phyloP scores from a whole-genome alignment of 176 grass and related monocot species.

The barley (Hordeum vulgare) region DNA sequence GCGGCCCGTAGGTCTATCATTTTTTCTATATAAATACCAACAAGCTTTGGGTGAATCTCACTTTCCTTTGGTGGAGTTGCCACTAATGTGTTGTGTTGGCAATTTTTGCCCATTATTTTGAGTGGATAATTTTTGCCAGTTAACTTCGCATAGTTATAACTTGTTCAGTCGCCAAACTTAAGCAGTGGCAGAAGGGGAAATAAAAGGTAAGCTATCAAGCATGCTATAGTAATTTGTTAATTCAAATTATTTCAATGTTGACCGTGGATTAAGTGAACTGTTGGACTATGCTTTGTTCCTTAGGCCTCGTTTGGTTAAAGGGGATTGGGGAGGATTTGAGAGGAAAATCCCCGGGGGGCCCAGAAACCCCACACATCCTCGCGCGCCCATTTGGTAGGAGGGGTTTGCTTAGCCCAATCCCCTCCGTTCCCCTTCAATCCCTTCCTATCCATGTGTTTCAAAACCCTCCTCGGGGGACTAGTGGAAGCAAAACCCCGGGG shows the following conservation, averaged over 20 bases:
- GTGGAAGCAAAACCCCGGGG: too few species aligned
- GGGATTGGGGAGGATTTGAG: too few species aligned
- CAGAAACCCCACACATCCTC: too few species aligned
- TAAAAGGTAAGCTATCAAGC: neutral
- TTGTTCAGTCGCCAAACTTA: neutral
- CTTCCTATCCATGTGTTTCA: too few species aligned
- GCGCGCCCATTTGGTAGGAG: too few species aligned
- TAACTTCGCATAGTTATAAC: neutral
- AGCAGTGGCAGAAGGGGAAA: neutral
- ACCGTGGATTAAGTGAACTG: neutral
- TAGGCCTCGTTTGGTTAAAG: too few species aligned
- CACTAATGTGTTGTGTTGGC: neutral
- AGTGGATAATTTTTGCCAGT: neutral
- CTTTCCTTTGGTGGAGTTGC: neutral
- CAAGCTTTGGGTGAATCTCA: neutral
- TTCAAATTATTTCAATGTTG: neutral
- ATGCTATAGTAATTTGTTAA: neutral
- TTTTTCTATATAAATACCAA: neutral
- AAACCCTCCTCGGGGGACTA: too few species aligned
- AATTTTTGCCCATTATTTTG: neutral
- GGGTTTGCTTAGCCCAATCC: too few species aligned
- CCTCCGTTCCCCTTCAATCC: too few species aligned
- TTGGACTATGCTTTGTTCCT: neutral
- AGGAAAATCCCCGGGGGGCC: too few species aligned
- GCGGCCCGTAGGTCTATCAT: too few species aligned